Base-by-base conservation (phyloP, 1,284 basidiomycete genomes). In the Sporisorium graminicola region DNA sequence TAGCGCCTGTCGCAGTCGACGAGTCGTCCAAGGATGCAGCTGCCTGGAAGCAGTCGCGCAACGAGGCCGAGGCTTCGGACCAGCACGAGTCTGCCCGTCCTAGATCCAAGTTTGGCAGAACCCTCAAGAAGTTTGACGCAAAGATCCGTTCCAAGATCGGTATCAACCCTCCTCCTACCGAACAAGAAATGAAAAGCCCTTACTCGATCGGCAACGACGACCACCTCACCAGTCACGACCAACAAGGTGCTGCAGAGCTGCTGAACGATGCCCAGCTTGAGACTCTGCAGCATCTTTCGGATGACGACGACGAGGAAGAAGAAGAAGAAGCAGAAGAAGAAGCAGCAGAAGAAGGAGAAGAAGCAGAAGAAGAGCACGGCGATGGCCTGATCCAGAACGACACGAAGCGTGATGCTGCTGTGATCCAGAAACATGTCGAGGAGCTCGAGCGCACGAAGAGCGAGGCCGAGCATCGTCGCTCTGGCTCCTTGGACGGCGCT, bases 221-320 rank as follows among this genome's bases (percentile, higher is more conserved):
- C 2, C 68, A 71, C 22, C 42, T 73, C 26, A 46, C 46, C 49
- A 72, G 52, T 20, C 61, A 60, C 5, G 37, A 46, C 49, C 58
- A 64, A 10, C 22, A 47, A 4, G 64, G 62, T 10, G 71, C 68
- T n/a, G 52, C 61, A 29, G 76, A 74, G 18, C 55, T 74, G n/a
- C 53, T 78, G 42, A 57, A 71, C 44, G 72, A 78, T 20, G 76
- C 76, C 13, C 66, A 68, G 20, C 37, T 71, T 5, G 67, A 75
- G 33, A 68, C 67, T 3, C 40, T 75, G 47, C 61, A 70, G 37
- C 59, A 67, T 40, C 61, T 75, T 24, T 59, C 58, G 4, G 65
- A 68, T 13, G 71, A 69, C 16, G 63, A 66, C 14, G 70, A 63
- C 18, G 56, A 63, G 20, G 65, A 63, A 5, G 58, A 65, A 4